phyloP scores from a whole-genome alignment of 805 yeast genomes.

The Kazachstania martiniae region DNA sequence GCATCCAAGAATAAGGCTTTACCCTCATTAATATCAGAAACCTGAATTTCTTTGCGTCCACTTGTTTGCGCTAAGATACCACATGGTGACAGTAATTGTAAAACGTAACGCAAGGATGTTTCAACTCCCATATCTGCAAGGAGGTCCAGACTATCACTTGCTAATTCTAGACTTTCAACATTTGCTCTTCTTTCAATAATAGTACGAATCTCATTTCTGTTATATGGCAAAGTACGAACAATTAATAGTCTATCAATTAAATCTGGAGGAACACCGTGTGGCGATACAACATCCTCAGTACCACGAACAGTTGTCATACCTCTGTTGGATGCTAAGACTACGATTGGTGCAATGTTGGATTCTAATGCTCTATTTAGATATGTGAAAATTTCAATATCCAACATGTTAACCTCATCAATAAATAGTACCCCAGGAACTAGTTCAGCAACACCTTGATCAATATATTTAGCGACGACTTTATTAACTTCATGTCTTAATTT shows the following conservation, averaged over 20 bases:
- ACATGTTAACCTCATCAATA: slow-evolving; percentile 97
- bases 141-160: slow-evolving; percentile 58
- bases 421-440: slow-evolving; percentile 95
- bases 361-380: slow-evolving; percentile 90
- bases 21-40: slow-evolving; percentile 74
- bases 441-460: slow-evolving; percentile 97
- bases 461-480: slow-evolving; percentile 90
- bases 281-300: slow-evolving; percentile 71
- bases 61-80: slow-evolving; percentile 68
- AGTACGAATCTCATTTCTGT: slow-evolving; percentile 65
- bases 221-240: slow-evolving; percentile 86
- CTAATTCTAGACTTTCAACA: slow-evolving; percentile 61
- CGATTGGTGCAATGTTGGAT: slow-evolving; percentile 85
- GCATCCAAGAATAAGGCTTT: slow-evolving; percentile 78
- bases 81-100: slow-evolving; percentile 85
- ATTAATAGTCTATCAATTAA: slow-evolving; percentile 83
- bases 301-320: slow-evolving; percentile 91
- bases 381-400: slow-evolving; percentile 94
- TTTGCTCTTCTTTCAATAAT: slow-evolving; percentile 76
- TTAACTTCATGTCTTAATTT: slow-evolving; percentile 89
- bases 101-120: slow-evolving; percentile 81
- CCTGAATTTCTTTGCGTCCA: slow-evolving; percentile 57
- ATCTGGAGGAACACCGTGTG: slow-evolving; percentile 97
- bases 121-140: slow-evolving; percentile 64
- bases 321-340: slow-evolving; percentile 90